These are phyloP conservation scores for Litchi chinensis DNA, from an alignment of 345 rosid genomes.

Conservation along the genomic window DNA sequence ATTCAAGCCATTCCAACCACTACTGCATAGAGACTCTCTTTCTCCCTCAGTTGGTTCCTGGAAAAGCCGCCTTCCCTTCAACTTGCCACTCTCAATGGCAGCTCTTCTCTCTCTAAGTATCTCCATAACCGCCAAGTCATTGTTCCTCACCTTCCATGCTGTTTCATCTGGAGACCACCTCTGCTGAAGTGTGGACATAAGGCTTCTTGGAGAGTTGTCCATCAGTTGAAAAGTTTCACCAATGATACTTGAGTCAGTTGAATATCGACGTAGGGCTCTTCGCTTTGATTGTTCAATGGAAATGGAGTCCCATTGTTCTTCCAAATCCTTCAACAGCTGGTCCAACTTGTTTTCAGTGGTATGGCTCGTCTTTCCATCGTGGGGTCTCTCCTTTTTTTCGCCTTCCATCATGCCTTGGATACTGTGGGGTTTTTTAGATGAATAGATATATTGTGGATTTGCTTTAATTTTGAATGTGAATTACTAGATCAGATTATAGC, in stretches of 20 bases:
- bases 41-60: conserved; percentile 17
- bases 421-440: conserved; percentile 15
- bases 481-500: conserved; percentile 14
- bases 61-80: conserved; percentile 49
- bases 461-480: conserved; percentile 30
- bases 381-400: conserved; percentile 27
- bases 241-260: conserved; percentile 30
- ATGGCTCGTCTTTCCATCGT: conserved; percentile 27
- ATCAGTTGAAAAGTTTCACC: conserved; percentile 28
- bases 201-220: conserved; percentile 47
- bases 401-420: conserved; percentile 6
- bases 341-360: conserved; percentile 30
- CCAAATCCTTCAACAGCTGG: conserved; percentile 27
- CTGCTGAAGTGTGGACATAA: conserved; percentile 53
- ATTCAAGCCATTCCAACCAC: conserved; percentile 8
- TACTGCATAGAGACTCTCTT: conserved; percentile 18
- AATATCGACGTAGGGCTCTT: conserved; percentile 27
- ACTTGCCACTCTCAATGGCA: conserved; percentile 42
- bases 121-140: conserved; percentile 39
- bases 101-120: conserved; percentile 44
- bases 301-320: conserved; percentile 47
- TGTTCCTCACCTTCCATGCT: conserved; percentile 45
- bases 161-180: conserved; percentile 16
- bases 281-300: conserved; percentile 32
- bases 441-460: conserved; percentile 4